Conservation (phyloP, 495 filamentous ascomycete genomes). For the Penicillium psychrofluorescens region DNA sequence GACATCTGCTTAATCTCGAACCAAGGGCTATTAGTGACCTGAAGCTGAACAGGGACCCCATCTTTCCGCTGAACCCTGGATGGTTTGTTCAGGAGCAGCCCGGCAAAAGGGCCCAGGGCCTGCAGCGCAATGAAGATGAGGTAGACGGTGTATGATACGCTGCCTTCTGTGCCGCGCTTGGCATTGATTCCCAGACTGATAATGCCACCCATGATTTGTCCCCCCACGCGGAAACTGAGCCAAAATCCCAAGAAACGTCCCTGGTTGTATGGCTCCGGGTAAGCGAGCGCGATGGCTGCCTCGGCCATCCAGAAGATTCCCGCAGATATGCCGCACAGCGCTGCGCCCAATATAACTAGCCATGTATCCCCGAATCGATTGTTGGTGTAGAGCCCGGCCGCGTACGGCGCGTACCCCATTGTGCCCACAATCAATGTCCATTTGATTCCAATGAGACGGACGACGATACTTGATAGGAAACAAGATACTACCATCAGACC, state of each 20-base stretch:
- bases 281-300: conserved; percentile 56
- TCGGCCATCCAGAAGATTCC: conserved; percentile 65
- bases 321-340: conserved; percentile 56
- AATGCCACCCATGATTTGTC: conserved; percentile 57
- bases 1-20: conserved; percentile 45
- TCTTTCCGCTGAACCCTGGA: conserved; percentile 49
- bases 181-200: conserved; percentile 57
- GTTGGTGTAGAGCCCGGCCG: conserved; percentile 59
- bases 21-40: conserved; percentile 37
- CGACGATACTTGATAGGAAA: conserved; percentile 46
- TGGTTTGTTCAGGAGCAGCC: conserved; percentile 45
- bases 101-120: conserved; percentile 47
- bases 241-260: conserved; percentile 55
- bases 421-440: conserved; percentile 58
- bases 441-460: conserved; percentile 56
- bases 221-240: conserved; percentile 53
- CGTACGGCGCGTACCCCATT: conserved; percentile 58
- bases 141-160: conserved; percentile 55
- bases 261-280: conserved; percentile 56
- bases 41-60: conserved; percentile 44
- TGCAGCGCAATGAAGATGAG: conserved; percentile 56
- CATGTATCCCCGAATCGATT: conserved; percentile 57
- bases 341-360: conserved; percentile 57
- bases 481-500: conserved; percentile 59
- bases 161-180: conserved; percentile 42